Evolutionary conservation across 2,329 filamentous ascomycete genomes (phyloP), one percentile per base, ranked within the genome.

Genomic region (Scytalidium sp.): DNA sequence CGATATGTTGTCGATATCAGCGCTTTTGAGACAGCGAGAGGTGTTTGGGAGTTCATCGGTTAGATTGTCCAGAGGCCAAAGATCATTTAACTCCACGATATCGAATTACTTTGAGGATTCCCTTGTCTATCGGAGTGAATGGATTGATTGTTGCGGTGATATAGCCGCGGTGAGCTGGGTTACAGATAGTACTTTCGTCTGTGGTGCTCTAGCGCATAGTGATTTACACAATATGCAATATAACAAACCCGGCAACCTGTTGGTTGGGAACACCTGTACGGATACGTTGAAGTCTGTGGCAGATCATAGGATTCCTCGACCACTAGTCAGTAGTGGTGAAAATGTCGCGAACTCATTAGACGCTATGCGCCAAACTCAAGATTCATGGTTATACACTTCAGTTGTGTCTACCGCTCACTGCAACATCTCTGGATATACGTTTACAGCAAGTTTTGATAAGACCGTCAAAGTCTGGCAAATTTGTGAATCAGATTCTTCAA

Each of bases 141-240:
- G 80, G 71, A 80, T 75, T 2, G 77, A 80, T 56, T 83, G 80
- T 46, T 81, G 82, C 23, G 82, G 83, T 3, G 82, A 85, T 57
- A 76, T 85, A 41, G 70, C 75, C 19, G 78, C 81, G 2, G 70
- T 83, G 44, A 72, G 71, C 17, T 86, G 83, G 83, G 68, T 79
- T 0, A 78, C 77, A 0, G 60, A 76, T 19, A 61, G 71, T n/a
- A 49, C 57, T 6, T 80, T 85, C 46, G 60, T 85, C n/a, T 83
- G 80, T 54, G 83, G 83, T 27, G 81, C 82, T 0, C 83, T 80
- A 0, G 77, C 78, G 1, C 82, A 85, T 64, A 84, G 80, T 0
- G 83, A 85, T 56, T 67, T 71, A 0, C 78, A 82, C 40, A 85
- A 85, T 50, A 81, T 84, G 58, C 81, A 85, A 53, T 85, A 86